These are phyloP conservation scores for Phaeosphaeria sp. DNA, from an alignment of 2,329 filamentous ascomycete genomes.

Conservation along the genomic window DNA sequence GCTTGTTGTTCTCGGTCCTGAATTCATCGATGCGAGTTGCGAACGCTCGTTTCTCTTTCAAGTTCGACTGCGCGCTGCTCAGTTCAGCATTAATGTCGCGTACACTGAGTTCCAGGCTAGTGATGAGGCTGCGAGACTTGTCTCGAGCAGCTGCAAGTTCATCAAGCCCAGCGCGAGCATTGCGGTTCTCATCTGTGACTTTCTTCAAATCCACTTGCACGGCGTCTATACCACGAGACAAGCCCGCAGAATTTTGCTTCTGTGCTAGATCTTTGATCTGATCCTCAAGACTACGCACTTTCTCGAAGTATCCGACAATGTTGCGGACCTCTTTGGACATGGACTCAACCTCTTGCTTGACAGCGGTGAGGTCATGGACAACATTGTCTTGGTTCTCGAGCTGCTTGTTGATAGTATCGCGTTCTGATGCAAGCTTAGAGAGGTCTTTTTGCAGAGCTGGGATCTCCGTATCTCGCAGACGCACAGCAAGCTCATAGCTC, in stretches of 20 bases:
- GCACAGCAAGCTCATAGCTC: constrained; percentile 76
- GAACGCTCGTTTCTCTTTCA: constrained; percentile 81
- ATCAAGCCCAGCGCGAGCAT: constrained; percentile 67
- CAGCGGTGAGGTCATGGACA: constrained; percentile 68
- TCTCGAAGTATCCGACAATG: constrained; percentile 74
- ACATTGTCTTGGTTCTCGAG: constrained; percentile 70
- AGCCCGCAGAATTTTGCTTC: constrained; percentile 73
- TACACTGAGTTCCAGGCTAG: constrained; percentile 75
- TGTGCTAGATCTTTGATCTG: constrained; percentile 78
- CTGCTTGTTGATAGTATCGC: constrained; percentile 48
- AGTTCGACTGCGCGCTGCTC: constrained; percentile 71
- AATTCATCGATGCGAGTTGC: constrained; percentile 75
- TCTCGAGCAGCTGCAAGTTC: constrained; percentile 76
- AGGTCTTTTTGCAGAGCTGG: constrained; percentile 72
- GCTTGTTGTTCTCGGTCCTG: constrained; percentile 70
- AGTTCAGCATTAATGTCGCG: constrained; percentile 78
- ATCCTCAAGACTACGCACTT: constrained; percentile 73
- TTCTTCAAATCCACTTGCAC: constrained; percentile 78
- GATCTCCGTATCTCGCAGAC: constrained; percentile 72
- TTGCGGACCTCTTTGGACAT: constrained; percentile 77
- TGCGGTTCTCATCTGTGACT: constrained; percentile 71
- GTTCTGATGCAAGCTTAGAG: constrained; percentile 54
- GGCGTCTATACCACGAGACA: constrained; percentile 77
- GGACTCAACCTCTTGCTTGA: constrained; percentile 75
- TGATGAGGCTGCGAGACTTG: constrained; percentile 71